phyloP scores from a whole-genome alignment of 345 rosid genomes.

The Ceriops tagal region DNA sequence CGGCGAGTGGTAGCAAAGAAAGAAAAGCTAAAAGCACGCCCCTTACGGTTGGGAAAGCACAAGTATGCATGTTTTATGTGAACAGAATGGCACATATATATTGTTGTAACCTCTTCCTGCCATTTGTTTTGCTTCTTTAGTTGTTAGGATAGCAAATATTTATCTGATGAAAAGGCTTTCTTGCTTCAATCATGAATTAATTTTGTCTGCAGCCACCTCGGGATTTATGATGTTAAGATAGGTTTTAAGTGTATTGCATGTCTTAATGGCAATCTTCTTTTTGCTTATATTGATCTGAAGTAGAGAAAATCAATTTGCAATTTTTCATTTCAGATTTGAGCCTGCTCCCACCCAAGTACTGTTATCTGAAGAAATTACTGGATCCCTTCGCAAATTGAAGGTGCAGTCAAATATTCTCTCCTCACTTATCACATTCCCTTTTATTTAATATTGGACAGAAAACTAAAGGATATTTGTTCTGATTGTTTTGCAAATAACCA shows the following conservation, averaged over 20 bases:
- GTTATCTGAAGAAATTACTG: conserved; percentile 86
- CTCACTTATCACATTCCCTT: neutral
- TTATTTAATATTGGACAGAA: neutral
- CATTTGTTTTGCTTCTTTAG: neutral
- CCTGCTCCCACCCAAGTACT: conserved; percentile 88
- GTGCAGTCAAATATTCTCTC: conserved; percentile 28
- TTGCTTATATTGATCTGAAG: neutral
- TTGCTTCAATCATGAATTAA: too few species aligned
- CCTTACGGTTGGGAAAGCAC: conserved; percentile 94
- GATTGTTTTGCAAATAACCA: neutral
- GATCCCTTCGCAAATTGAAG: conserved; percentile 83
- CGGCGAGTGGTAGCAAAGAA: conserved; percentile 57
- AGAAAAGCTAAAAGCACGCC: conserved; percentile 67
- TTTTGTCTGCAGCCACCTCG: too few species aligned
- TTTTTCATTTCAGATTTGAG: conserved; percentile 45
- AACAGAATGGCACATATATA: neutral
- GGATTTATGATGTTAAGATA: too few species aligned
- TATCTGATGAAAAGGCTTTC: too few species aligned
- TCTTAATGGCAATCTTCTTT: neutral
- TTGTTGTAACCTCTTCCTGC: neutral
- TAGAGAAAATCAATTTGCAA: neutral
- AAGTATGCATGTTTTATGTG: conserved; percentile 42
- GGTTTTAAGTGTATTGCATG: neutral
- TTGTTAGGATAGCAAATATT: neutral
- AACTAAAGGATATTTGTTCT: conserved; percentile 1